Evolutionary conservation across 2,329 filamentous ascomycete genomes (phyloP), one percentile per base, ranked within the genome.

Genomic region (Podosphaera aphanis): DNA sequence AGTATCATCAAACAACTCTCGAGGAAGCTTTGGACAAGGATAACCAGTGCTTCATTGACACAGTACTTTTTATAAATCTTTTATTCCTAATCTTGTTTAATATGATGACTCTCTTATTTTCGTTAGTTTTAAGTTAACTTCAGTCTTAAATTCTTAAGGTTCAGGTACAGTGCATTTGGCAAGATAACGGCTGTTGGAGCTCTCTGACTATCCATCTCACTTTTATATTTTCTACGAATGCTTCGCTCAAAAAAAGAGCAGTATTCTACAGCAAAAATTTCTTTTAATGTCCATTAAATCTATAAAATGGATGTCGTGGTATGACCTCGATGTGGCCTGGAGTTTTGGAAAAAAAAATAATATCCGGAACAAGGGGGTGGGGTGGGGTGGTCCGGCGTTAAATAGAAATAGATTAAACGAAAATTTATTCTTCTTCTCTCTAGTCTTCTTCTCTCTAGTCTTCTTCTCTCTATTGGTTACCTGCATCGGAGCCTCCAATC

Each of bases 1-100:
- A 25, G 51, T 47, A 7, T 49, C 49, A 5, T 54, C 53, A 20
- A 50, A 48, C 15, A 44, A 48, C 47, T 51, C 52, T 31, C 49
- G 56, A 43, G 50, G 52, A 20, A 58, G 56, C 45, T 13, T 56
- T 29, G 47, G 51, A 16, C 54, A 43, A 51, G 15, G n/a, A 29
- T 29, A 46, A 20, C 20, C 15, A 19, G 16, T n/a, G n/a, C n/a
- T n/a, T n/a, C n/a, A 5, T 13, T 13, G 35, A 6, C 25, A 29
- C 5, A 4, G 29, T 11, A 13, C 15, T 13, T 33, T 33, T 33
- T 7, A 13, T 13, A 11, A 33, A 13, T 33, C 29, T 33, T 33
- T 11, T 13, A 33, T 33, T 33, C 15, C 15, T 33, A 33, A 33
- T 7, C 29, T n/a, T n/a, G 29, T 11, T 33, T 13, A 33, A 13